phyloP scores from a whole-genome alignment of 2,329 filamentous ascomycete genomes.

The Calonectria pteridis region DNA sequence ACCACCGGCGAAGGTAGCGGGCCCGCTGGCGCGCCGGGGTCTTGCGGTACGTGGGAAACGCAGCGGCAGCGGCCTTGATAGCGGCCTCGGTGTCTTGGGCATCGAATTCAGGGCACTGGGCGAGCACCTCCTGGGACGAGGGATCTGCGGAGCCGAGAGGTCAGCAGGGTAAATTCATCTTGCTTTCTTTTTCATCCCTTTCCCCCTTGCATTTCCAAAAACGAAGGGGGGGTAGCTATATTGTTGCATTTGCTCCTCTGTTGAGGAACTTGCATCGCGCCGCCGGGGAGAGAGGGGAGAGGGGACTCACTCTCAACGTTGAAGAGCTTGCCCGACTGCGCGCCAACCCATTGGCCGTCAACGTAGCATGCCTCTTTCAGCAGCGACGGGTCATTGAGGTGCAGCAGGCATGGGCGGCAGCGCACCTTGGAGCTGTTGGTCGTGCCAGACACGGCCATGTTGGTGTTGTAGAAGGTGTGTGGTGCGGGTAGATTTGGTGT shows the following conservation, averaged over 20 bases:
- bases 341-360: conserved; percentile 82
- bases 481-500: conserved; percentile 17
- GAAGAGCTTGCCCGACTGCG: conserved; percentile 80
- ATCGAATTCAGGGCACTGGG: conserved; percentile 79
- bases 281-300: conserved; percentile 14
- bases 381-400: conserved; percentile 74
- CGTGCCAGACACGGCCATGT: conserved; percentile 23
- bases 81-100: conserved; percentile 75
- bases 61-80: conserved; percentile 74
- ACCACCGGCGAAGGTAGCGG: conserved; percentile 73
- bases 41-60: conserved; percentile 69
- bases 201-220: background rate
- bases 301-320: conserved; percentile 69
- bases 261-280: conserved; percentile 3
- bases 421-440: conserved; percentile 29
- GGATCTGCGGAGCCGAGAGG: conserved; percentile 65
- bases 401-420: conserved; percentile 26
- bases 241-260: conserved; percentile 5
- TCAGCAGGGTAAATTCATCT: background rate
- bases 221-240: background rate
- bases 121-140: conserved; percentile 76
- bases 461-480: conserved; percentile 9
- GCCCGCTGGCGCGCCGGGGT: conserved; percentile 71
- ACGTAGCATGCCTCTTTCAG: conserved; percentile 79
- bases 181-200: background rate